Evolutionary conservation across 78 protist species (phyloP).

Genomic region (Dictyostelium purpureum): DNA sequence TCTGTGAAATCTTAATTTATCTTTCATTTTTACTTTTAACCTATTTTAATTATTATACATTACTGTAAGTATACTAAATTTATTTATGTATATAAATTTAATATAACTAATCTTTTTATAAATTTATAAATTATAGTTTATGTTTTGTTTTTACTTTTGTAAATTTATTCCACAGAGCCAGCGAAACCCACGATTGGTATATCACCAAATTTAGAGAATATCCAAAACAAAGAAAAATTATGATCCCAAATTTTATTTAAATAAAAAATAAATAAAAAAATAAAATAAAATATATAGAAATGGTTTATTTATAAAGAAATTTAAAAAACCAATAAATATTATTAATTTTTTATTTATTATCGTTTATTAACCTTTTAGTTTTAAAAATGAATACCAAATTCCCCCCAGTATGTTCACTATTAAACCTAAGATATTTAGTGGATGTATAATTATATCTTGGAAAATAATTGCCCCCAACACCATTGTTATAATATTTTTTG

Average conservation of each 20-base stretch:
- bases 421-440: slow-evolving; percentile 43
- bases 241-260: slow-evolving; percentile 26
- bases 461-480: slow-evolving; percentile 45
- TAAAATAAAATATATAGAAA: no score
- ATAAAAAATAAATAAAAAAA: not conserved
- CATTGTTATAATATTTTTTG: slow-evolving; percentile 43
- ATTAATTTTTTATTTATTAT: no score
- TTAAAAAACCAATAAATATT: no score
- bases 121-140: not conserved
- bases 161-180: slow-evolving; percentile 23
- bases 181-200: slow-evolving; percentile 11
- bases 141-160: not conserved
- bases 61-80: not conserved
- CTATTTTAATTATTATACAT: not conserved
- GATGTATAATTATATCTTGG: slow-evolving; percentile 53
- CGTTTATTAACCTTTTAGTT: no score
- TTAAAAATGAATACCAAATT: slow-evolving; percentile 61
- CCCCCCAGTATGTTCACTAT: slow-evolving; percentile 36
- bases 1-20: slow-evolving; percentile 23
- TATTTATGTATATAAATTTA: not conserved
- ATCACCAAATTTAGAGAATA: not conserved
- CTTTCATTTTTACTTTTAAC: not conserved
- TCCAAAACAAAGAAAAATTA: slow-evolving; percentile 22
- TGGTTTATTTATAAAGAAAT: no score
- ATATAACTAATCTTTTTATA: not conserved